Evolutionary conservation across 2,329 filamentous ascomycete species (phyloP).

Genomic region (Fusarium hostae): DNA sequence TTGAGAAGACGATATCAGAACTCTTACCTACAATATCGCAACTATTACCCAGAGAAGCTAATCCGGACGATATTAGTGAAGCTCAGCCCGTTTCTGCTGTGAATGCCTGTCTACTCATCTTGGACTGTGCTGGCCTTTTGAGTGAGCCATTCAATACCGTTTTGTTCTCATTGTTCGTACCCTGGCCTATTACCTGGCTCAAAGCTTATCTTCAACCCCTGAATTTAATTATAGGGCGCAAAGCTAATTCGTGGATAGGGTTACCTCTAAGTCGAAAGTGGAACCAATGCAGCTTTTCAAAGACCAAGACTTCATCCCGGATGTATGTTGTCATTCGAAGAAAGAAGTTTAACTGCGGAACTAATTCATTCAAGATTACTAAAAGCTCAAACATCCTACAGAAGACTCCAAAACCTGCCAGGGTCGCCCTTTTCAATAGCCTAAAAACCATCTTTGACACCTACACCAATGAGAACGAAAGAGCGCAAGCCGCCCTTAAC

Average conservation of each 20-base stretch:
- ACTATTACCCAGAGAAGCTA: background rate
- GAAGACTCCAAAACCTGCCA: background rate
- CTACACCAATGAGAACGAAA: background rate
- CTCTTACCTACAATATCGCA: background rate
- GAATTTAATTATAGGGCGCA: rapidly evolving
- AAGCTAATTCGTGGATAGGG: background rate
- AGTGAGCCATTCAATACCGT: background rate
- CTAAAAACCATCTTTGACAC: background rate
- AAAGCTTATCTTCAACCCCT: background rate
- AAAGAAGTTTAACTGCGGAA: rapidly evolving
- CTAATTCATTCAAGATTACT: background rate
- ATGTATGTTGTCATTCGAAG: background rate
- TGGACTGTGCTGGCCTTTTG: background rate
- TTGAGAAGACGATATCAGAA: background rate
- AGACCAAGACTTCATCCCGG: background rate
- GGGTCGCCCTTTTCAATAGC: background rate
- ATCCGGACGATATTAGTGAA: background rate
- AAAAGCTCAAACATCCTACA: background rate
- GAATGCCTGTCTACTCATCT: background rate
- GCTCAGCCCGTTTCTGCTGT: background rate
- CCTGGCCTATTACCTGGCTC: rapidly evolving
- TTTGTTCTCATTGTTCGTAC: background rate
- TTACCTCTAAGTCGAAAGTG: background rate
- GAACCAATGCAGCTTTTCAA: background rate
- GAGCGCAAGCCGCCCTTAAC: background rate